Percentiles rank a stretch among this genome's conserved stretches.
Conservation (phyloP, 345 rosid genomes). For the Eucalyptus curtisii region DNA sequence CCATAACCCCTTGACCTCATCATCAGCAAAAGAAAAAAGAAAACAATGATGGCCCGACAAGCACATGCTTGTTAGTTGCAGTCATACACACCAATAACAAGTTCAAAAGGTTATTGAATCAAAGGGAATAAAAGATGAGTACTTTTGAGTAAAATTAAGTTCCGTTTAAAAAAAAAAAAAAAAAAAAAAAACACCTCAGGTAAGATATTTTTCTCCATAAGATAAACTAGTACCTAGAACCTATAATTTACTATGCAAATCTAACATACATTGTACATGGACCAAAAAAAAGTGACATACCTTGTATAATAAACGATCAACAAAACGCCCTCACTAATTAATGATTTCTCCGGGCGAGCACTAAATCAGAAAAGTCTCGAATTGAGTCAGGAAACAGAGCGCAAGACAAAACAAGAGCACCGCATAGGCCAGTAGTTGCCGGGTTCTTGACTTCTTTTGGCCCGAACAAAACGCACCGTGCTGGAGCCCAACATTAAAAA, state of each 20-base stretch:
- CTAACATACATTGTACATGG: background rate
- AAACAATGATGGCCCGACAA: background rate
- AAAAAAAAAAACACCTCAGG: too few relatives aligned
- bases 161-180: too few relatives aligned
- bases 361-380: background rate
- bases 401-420: background rate
- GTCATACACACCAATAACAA: background rate
- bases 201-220: background rate
- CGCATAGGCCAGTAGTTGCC: background rate
- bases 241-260: background rate
- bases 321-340: background rate
- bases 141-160: background rate
- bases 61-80: too few relatives aligned
- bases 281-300: too few relatives aligned
- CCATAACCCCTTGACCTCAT: background rate
- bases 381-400: background rate
- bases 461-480: background rate
- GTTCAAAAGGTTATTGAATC: background rate
- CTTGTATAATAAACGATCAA: background rate
- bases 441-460: background rate
- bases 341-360: background rate
- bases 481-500: background rate
- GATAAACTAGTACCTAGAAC: background rate
- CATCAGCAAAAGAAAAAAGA: background rate
- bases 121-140: background rate